Evolutionary conservation across 805 yeast species (phyloP), one percentile per base, ranked within the genome.

Genomic region (Saturnispora gosingensis): DNA sequence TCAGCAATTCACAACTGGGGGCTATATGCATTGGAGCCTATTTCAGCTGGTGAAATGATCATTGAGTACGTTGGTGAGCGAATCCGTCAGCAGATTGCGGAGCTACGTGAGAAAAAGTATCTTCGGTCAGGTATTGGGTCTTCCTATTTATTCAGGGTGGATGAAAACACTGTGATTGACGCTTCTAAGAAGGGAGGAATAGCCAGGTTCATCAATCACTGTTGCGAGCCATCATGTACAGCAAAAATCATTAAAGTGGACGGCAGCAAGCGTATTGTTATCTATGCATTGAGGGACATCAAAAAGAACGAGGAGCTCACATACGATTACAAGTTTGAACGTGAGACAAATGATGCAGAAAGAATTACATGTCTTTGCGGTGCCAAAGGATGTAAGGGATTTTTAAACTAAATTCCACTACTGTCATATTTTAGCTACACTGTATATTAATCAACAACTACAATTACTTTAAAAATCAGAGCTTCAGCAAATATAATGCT

Each of bases 1-100:
- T 89, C 97, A 2, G 95, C 97, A 0, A 93, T 93, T 61, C 99
- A 93, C 66, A 88, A 91, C 62, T 93, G 99, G 99, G 99, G 99
- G 0, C 70, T 93, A 39, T 93, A 89, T 68, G 99, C 99, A 0
- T 71, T 87, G 61, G 98, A 93, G 61, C 95, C 95, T 2, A 93
- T 93, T 62, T 86, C 88, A n/a, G 95, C 93, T 0, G 85, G 82
- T 58, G 99, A 93, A 67, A 91, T 93, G 97, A 89, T 93, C 61
- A 91, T 93, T 53, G 99, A 93, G 67, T 93, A 93, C 61, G 97
- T 93, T 4, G 99, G 99, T 28, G 98, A 93, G 59, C 77, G 95
- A 51, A 82, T 93, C 28, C 74, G 98, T 51, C 97, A 88, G 61
- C 96, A 88, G 52, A 91, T 90, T 40, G 96, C 97, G 1, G 99